Percentiles rank a stretch among this genome's conserved stretches.
Conservation (phyloP, 1,284 basidiomycete species). For the Trichosporon ovoides region DNA sequence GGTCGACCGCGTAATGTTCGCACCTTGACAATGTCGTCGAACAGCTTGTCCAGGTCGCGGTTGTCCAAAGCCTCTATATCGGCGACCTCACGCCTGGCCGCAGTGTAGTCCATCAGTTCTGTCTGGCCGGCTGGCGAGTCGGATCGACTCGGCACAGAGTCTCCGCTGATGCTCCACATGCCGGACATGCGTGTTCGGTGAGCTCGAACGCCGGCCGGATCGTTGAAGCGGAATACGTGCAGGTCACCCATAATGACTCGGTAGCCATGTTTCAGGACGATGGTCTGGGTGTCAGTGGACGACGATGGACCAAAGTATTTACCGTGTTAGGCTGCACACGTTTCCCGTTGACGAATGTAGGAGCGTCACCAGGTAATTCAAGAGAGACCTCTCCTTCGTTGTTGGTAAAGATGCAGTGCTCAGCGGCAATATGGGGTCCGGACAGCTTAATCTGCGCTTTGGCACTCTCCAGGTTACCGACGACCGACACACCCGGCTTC, state of each 20-base stretch:
- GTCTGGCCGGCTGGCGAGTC: slow-evolving; percentile 48
- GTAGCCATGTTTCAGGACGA: slow-evolving; percentile 66
- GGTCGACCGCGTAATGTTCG: slow-evolving; percentile 70
- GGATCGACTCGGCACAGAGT: slow-evolving; percentile 54
- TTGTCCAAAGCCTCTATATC: slow-evolving; percentile 84
- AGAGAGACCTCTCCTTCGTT: slow-evolving; percentile 77
- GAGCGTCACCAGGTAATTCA: slow-evolving; percentile 68
- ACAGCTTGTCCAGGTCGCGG: slow-evolving; percentile 86
- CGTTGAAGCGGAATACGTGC: slow-evolving; percentile 95
- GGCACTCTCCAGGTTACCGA: slow-evolving; percentile 74
- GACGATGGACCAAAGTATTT: too few species aligned
- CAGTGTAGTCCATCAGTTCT: slow-evolving; percentile 85
- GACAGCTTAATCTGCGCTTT: slow-evolving; percentile 87
- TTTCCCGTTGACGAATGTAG: slow-evolving; percentile 54
- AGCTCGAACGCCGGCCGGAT: slow-evolving; percentile 85
- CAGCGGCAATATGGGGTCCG: slow-evolving; percentile 82
- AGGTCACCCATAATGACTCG: slow-evolving; percentile 95
- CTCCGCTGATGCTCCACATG: slow-evolving; percentile 12
- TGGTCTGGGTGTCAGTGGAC: slow-evolving; percentile 19
- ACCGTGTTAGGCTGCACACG: slow-evolving; percentile 5
- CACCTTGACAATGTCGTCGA: slow-evolving; percentile 71
- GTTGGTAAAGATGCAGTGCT: slow-evolving; percentile 90
- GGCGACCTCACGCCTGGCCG: slow-evolving; percentile 85
- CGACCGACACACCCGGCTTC: slow-evolving; percentile 78
- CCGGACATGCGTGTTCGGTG: slow-evolving; percentile 45